A percentile compares a stretch with the other conserved stretches of the same genome.
These are phyloP conservation scores for Dictyostelium intermedium DNA, from an alignment of 78 protist genomes.

Conservation along the genomic window DNA sequence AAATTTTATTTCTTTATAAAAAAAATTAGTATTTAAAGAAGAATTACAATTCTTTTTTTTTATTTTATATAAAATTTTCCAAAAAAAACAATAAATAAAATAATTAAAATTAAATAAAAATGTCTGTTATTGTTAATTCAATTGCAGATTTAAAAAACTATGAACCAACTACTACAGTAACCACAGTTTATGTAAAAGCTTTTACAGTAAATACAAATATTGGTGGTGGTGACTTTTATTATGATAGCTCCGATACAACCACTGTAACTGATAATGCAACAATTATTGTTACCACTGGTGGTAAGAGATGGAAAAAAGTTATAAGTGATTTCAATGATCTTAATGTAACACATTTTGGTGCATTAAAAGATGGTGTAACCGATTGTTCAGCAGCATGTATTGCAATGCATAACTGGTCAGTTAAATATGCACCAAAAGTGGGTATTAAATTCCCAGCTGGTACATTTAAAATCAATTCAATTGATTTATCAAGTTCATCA, in stretches of 20 bases:
- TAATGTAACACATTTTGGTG: neutral
- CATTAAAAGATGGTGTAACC: neutral
- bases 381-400: neutral
- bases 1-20: neutral
- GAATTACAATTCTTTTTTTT: neutral
- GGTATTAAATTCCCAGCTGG: neutral
- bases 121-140: neutral
- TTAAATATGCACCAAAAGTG: neutral
- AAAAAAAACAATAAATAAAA: neutral
- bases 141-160: neutral
- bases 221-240: conserved; percentile 1
- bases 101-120: neutral
- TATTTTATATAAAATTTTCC: neutral
- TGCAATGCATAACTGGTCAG: neutral
- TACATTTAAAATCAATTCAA: neutral
- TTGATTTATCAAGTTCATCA: neutral
- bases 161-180: neutral
- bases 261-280: neutral
- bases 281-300: neutral
- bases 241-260: neutral
- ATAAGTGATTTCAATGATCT: neutral
- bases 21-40: neutral
- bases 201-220: neutral
- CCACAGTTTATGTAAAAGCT: neutral
- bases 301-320: conserved; percentile 1